Conservation (phyloP, 1,139 yeast genomes). For the Ogataea hybrid region DNA sequence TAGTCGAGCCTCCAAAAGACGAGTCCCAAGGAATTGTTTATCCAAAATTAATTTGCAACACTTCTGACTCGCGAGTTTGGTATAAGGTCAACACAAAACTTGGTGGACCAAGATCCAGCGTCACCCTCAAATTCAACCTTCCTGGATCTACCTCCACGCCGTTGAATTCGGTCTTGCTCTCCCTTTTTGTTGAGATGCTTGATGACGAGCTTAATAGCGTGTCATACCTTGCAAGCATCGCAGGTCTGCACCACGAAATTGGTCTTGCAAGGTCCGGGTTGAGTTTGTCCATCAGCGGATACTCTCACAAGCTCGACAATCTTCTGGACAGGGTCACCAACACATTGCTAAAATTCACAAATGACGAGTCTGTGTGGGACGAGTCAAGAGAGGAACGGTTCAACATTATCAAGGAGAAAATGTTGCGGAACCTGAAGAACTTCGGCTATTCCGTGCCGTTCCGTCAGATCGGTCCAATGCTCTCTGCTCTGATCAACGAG, state of each 20-base stretch:
- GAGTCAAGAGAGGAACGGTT: slow-evolving; percentile 46
- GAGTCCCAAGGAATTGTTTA: slow-evolving; percentile 37
- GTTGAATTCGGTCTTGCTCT: slow-evolving; percentile 53
- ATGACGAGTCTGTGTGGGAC: slow-evolving; percentile 31
- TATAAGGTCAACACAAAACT: slow-evolving; percentile 88
- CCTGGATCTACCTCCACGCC: slow-evolving; percentile 64
- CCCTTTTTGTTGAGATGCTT: slow-evolving; percentile 64
- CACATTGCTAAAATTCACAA: slow-evolving; percentile 47
- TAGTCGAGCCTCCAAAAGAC: slow-evolving; percentile 40
- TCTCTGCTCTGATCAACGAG: slow-evolving; percentile 65
- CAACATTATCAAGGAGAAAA: slow-evolving; percentile 61
- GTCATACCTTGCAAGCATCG: slow-evolving; percentile 82
- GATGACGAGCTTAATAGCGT: slow-evolving; percentile 75
- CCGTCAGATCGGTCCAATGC: slow-evolving; percentile 64
- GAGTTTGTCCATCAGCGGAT: slow-evolving; percentile 68
- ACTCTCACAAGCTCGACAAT: slow-evolving; percentile 72
- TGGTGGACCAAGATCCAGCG: slow-evolving; percentile 81
- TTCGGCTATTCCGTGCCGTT: slow-evolving; percentile 75
- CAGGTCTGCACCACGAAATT: slow-evolving; percentile 65
- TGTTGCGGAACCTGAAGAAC: slow-evolving; percentile 62
- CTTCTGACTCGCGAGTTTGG: slow-evolving; percentile 59
- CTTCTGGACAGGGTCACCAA: slow-evolving; percentile 60
- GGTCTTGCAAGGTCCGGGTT: slow-evolving; percentile 68
- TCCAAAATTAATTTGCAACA: slow-evolving; percentile 48
- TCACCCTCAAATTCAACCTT: slow-evolving; percentile 61